Evolutionary conservation across 352 stramenopile species (phyloP), one percentile per base, ranked within the genome.

Genomic region (Phytophthora fragariae): DNA sequence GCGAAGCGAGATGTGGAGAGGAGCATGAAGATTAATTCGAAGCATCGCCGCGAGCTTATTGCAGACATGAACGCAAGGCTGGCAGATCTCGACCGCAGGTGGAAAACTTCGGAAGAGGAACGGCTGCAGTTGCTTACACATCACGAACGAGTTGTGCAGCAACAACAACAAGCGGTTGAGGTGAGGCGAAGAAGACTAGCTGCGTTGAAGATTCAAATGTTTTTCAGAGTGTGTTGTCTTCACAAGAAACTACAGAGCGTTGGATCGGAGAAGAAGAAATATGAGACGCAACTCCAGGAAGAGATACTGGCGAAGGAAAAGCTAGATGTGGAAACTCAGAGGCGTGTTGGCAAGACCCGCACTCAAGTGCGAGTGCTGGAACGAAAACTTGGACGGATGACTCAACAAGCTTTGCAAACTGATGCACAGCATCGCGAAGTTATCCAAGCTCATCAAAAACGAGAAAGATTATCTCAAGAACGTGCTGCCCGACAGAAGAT

Each of bases 1-100:
- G 76, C 76, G 1, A 80, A 81, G 11, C 73, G 76, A 50, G 83
- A 92, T 9, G 71, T 84, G 33, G 70, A 83, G 57, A 83, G 74
- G 21, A 76, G 61, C 0, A 76, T 78, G 46, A 69, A 76, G n/a
- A 54, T 82, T 1, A 80, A 92, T 52, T 55, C 57, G 2, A 82
- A 84, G 54, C 73, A 82, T 39, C 70, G 67, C 2, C 61, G 57
- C 0, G 70, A 88, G 27, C 41, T 86, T 2, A 65, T 78, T 35
- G 65, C 50, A 17, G 66, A 76, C 27, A 82, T 86, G 75, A 66
- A 86, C 37, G 35, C 57, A 12, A 73, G 54, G 3, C 50, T 90
- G 15, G 55, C 49, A 9, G 82, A 84, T 19, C 73, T 92, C 39
- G 80, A 89, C 53, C 31, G 14, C 10, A 80, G 77, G 49, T 92